Evolutionary conservation across 331 rosid species (phyloP).

Genomic region (Saraca asoca): DNA sequence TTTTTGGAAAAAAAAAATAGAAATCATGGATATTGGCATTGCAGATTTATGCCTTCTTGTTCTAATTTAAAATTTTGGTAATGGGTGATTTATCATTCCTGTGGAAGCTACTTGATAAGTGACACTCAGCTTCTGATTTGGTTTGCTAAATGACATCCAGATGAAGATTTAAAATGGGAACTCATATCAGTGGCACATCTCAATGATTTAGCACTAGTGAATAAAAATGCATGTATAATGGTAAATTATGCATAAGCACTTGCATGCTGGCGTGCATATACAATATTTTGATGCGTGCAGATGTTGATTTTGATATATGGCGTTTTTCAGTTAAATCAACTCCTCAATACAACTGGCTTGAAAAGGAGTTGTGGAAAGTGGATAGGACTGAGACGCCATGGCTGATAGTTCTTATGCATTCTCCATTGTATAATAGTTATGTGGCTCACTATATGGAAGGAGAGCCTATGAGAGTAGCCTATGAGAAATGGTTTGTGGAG

Average conservation of each 20-base stretch:
- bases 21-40: background rate
- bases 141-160: background rate
- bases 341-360: conserved; percentile 47
- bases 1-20: background rate
- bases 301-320: background rate
- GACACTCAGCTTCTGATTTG: background rate
- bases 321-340: conserved; percentile 41
- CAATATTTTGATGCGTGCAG: background rate
- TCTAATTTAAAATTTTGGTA: background rate
- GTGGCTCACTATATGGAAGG: conserved; percentile 44
- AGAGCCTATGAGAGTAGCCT: conserved; percentile 39
- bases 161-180: background rate
- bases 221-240: background rate
- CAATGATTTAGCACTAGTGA: background rate
- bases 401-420: conserved; percentile 44
- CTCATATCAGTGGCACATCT: background rate
- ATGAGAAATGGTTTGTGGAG: conserved; percentile 44
- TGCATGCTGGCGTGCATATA: background rate
- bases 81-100: background rate
- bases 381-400: conserved; percentile 49
- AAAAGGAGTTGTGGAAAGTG: conserved; percentile 40
- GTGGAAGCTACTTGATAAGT: background rate
- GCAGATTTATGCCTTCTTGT: background rate
- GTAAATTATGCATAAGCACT: background rate
- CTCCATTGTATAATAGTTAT: conserved; percentile 40